phyloP scores from a whole-genome alignment of 1,139 yeast species.

The Yarrowia galli region DNA sequence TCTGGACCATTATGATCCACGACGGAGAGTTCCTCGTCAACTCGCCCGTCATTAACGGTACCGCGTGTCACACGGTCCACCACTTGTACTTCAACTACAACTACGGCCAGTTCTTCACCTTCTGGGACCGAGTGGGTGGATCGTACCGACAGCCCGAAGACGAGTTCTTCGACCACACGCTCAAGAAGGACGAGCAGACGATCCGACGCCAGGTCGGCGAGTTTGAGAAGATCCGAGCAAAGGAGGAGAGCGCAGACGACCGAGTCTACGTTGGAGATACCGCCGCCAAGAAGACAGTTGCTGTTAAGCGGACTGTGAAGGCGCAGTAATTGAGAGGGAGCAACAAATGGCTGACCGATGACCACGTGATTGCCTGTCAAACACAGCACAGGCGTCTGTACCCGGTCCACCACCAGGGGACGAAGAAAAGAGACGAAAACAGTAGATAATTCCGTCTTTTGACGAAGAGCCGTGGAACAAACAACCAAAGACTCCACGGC shows the following conservation, averaged over 20 bases:
- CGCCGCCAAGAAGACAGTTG: conserved; percentile 37
- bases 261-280: conserved; percentile 57
- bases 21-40: conserved; percentile 95
- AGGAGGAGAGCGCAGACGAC: conserved; percentile 77
- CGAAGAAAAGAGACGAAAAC: conserved; percentile 11
- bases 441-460: conserved; percentile 23
- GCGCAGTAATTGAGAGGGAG: not conserved
- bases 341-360: too few relatives aligned
- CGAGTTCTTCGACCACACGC: conserved; percentile 74
- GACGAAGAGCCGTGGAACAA: conserved; percentile 3
- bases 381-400: too few relatives aligned
- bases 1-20: conserved; percentile 98
- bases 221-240: conserved; percentile 81
- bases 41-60: conserved; percentile 94
- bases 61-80: conserved; percentile 97
- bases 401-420: not conserved
- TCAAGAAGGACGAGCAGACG: conserved; percentile 63
- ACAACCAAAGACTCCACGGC: not conserved
- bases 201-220: conserved; percentile 77
- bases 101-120: conserved; percentile 96
- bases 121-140: conserved; percentile 96
- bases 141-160: conserved; percentile 92
- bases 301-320: not conserved
- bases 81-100: conserved; percentile 96
- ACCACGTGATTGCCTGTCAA: too few relatives aligned